Conservation (phyloP, 371 early-diverging fungal genomes). For the Nematocida minor region DNA sequence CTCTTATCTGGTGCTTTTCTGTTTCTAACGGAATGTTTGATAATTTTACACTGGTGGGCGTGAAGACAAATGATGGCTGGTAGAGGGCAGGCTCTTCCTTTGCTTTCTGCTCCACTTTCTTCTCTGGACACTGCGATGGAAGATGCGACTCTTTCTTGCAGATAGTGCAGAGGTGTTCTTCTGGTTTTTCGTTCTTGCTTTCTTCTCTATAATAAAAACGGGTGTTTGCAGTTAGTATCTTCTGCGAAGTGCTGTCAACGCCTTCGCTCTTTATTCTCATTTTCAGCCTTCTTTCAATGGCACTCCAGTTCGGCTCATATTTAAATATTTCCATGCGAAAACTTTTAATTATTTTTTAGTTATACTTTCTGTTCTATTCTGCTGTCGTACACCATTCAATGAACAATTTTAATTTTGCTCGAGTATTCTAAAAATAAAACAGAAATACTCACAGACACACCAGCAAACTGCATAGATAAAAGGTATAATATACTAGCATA, state of each 20-base stretch:
- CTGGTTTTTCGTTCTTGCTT: neutral
- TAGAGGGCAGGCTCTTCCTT: neutral
- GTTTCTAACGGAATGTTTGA: constrained; percentile 19
- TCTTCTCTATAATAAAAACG: neutral
- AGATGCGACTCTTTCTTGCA: constrained; percentile 35
- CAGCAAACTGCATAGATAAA: no score
- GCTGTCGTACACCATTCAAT: no score
- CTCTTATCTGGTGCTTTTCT: neutral
- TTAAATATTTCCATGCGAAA: constrained; percentile 44
- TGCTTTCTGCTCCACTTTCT: neutral
- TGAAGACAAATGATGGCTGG: neutral
- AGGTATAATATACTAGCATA: no score
- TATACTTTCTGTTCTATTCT: no score
- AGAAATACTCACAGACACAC: no score
- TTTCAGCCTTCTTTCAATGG: constrained; percentile 11
- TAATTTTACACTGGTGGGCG: constrained; percentile 37
- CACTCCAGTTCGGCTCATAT: constrained; percentile 34
- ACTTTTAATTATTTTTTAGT: no score
- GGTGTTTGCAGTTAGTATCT: no score
- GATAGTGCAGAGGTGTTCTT: neutral
- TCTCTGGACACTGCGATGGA: constrained; percentile 38
- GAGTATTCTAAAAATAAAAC: no score
- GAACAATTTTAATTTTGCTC: no score
- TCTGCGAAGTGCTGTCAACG: no score
- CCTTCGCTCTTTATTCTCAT: constrained; percentile 28